Conservation (phyloP, 2,329 filamentous ascomycete genomes). For the Stemphylium lycopersici region DNA sequence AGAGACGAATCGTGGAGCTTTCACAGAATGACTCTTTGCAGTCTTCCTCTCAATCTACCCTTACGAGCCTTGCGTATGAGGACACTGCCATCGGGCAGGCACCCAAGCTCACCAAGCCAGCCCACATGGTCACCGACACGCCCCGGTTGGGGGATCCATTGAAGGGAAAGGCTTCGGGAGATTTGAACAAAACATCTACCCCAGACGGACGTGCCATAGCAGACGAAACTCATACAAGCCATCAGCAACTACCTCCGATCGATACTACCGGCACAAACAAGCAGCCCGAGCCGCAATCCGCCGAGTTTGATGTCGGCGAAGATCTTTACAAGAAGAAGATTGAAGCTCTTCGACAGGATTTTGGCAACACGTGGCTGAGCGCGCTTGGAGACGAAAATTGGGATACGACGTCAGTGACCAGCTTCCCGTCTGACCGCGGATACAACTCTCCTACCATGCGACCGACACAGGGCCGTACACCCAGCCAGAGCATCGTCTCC, state of each 20-base stretch:
- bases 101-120: constrained; percentile 23
- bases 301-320: constrained; percentile 70
- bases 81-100: constrained; percentile 25
- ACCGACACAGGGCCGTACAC: constrained; percentile 40
- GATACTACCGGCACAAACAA: constrained; percentile 36
- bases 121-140: constrained; percentile 19
- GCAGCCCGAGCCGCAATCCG: constrained; percentile 18
- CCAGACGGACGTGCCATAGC: constrained; percentile 28
- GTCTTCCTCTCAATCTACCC: constrained; percentile 35
- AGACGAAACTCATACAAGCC: constrained; percentile 29
- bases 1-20: constrained; percentile 64
- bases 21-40: constrained; percentile 54
- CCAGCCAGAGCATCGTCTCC: constrained; percentile 49
- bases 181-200: constrained; percentile 36
- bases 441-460: constrained; percentile 42
- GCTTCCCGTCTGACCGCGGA: constrained; percentile 40
- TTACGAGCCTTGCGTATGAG: constrained; percentile 39
- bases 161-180: constrained; percentile 32
- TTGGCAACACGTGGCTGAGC: constrained; percentile 86
- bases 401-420: constrained; percentile 47
- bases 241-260: constrained; percentile 40
- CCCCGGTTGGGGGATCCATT: constrained; percentile 38
- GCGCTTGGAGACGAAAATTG: constrained; percentile 79
- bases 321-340: constrained; percentile 88
- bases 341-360: constrained; percentile 81